phyloP scores from a whole-genome alignment of 2,329 filamentous ascomycete genomes.

The Fusarium pseudocircinatum region DNA sequence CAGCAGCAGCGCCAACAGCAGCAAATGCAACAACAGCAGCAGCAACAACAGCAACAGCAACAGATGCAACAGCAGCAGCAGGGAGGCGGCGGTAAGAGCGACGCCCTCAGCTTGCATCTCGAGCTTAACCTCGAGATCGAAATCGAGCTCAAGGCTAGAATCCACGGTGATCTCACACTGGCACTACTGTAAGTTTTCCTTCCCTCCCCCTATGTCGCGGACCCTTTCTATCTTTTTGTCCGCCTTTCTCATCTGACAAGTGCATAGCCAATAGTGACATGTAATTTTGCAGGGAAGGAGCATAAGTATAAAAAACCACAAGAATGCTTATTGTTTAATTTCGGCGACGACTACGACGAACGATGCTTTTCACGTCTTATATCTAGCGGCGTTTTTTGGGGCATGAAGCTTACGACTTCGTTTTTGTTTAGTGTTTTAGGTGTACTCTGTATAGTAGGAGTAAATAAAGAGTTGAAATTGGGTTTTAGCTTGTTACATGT shows the following conservation, averaged over 20 bases:
- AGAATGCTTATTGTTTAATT: constrained; percentile 9
- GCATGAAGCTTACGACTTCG: constrained; percentile 30
- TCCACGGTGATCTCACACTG: constrained; percentile 84
- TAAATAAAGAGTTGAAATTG: constrained; percentile 30
- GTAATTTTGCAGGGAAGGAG: constrained; percentile 31
- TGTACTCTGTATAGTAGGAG: constrained; percentile 11
- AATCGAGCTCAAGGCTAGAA: constrained; percentile 85
- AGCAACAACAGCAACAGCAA: constrained; percentile 33
- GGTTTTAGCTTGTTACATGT: not conserved
- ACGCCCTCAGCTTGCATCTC: constrained; percentile 71
- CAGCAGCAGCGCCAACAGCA: constrained; percentile 17
- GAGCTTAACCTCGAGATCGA: constrained; percentile 87
- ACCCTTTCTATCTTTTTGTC: not conserved
- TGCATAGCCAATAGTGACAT: constrained; percentile 42
- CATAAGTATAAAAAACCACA: not conserved
- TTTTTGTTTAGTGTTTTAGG: not conserved
- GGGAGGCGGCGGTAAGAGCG: constrained; percentile 36
- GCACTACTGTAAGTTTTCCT: constrained; percentile 65
- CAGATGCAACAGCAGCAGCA: constrained; percentile 28
- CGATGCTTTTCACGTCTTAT: not conserved
- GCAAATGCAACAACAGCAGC: constrained; percentile 31
- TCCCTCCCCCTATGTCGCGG: not conserved
- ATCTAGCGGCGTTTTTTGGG: constrained; percentile 23
- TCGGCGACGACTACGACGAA: constrained; percentile 3
- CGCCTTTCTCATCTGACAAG: constrained; percentile 25